Base-by-base conservation (phyloP, 2,329 filamentous ascomycete species). In the Ophiostoma tasmaniense region DNA sequence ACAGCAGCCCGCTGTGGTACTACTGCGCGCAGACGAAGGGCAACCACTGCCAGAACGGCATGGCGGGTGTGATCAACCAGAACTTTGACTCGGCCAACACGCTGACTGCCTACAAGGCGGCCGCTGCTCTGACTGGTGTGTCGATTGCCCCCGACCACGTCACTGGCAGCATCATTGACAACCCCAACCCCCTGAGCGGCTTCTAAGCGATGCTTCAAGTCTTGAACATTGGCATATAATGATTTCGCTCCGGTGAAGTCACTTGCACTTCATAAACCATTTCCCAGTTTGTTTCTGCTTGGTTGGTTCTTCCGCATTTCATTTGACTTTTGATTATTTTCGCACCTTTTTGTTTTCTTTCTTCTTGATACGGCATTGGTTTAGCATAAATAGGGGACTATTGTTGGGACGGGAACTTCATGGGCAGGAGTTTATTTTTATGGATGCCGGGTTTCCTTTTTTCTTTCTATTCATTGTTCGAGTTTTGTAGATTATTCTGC, bases 171-270 rank as follows among this genome's bases (percentile, higher is more conserved):
- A 75, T 79, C 67, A 75, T 79, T n/a, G 71, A 75, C 65, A 81
- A 81, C 75, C 79, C 79, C 70, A 80, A 81, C 74, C 80, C 80
- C 50, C 71, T 75, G 45, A 74, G 77, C 7, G 80, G 80, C 8
- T 79, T 81, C 69, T 77, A 73, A 61, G 55, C 55, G 25, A 72
- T 13, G 14, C 8, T 8, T 14, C 0, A 35, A 10, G 6, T 11
- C 2, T 0, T 1, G 30, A 6, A 5, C n/a, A n/a, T n/a, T n/a
- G n/a, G n/a, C n/a, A n/a, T n/a, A n/a, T n/a, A n/a, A n/a, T n/a
- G n/a, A n/a, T n/a, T n/a, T n/a, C n/a, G n/a, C n/a, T n/a, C n/a
- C n/a, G n/a, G n/a, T 30, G 20, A n/a, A 6, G 42, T n/a, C 42
- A 20, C 20, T 6, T 1, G 17, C 6, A 20, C 5, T 13, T 55